Percentiles rank a stretch among this genome's conserved stretches.
These are phyloP conservation scores for Hanseniaspora nectarophila DNA, from an alignment of 805 yeast species.

Conservation along the genomic window DNA sequence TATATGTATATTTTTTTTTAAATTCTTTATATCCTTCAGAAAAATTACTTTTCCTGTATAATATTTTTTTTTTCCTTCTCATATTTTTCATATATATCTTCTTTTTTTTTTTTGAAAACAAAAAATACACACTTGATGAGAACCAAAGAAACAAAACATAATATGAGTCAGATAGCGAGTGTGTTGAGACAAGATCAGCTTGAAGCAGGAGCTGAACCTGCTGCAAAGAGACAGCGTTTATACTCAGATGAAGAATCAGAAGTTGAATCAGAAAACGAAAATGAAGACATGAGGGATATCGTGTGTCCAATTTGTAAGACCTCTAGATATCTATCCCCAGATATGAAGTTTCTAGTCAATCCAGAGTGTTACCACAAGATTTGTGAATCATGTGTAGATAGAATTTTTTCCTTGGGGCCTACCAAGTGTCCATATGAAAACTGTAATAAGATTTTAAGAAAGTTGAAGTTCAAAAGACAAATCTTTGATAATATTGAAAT, in stretches of 20 bases:
- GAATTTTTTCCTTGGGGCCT: constrained; percentile 88
- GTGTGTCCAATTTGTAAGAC: constrained; percentile 98
- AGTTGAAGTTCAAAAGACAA: constrained; percentile 83
- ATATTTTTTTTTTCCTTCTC: background rate
- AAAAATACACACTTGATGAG: background rate
- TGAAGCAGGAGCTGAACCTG: background rate
- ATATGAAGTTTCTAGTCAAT: constrained; percentile 80
- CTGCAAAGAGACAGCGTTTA: background rate
- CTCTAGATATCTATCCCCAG: constrained; percentile 84
- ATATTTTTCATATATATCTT: background rate
- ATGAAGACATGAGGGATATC: constrained; percentile 49
- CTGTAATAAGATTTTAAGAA: constrained; percentile 76
- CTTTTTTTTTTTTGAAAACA: too few relatives aligned
- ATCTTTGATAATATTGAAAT: constrained; percentile 81
- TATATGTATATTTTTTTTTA: too few relatives aligned
- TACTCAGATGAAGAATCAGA: constrained; percentile 12
- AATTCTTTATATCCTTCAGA: too few relatives aligned
- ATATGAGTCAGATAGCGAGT: background rate
- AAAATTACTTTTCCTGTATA: background rate
- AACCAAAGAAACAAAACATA: background rate
- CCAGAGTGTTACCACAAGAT: constrained; percentile 97
- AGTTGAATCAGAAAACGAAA: constrained; percentile 19
- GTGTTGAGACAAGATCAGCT: background rate
- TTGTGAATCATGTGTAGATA: constrained; percentile 92
- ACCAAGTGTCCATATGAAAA: constrained; percentile 92